Evolutionary conservation across 2,329 filamentous ascomycete species (phyloP), one percentile per base, ranked within the genome.

Genomic region (Magnaporthiopsis incrustans): DNA sequence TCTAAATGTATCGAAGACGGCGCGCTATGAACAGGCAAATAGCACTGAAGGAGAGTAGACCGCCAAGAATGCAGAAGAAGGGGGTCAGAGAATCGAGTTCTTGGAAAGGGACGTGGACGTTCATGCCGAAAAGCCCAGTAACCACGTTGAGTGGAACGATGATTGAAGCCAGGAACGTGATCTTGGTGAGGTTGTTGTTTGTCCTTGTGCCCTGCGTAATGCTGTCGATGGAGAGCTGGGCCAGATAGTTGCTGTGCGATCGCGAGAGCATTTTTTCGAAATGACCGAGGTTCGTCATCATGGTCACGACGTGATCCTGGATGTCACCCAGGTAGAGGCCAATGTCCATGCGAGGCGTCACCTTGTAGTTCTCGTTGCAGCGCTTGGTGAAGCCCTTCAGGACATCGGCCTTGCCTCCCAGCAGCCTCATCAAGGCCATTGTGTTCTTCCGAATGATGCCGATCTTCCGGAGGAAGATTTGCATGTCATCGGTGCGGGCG

Each of bases 241-340:
- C 94, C 53, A 99, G 84, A 73, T 99, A 98, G 76, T 98, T 99
- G 80, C 90, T 91, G 79, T 99, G 95, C 2, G 91, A 90, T 27
- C 95, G 89, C 33, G 90, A 93, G 61, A 99, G 84, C 84, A 99
- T 97, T 82, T 98, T 98, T 76, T 99, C 95, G 70, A 97, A 97
- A 74, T 99, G 95, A 1, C 87, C 87, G 70, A 99, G 77, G 76
- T 96, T 99, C 69, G 91, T 95, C 85, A 97, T 96, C 94, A 98
- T 98, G 59, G 95, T 99, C 66, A 99, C 92, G 63, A 99, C 94
- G 83, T 99, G 95, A 77, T 99, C 95, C 77, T 99, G 95, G 68
- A 99, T 97, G 77, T 99, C 95, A 72, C 92, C 92, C 50, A 99
- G 85, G 73, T 99, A 99, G 71, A 99, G 85, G 27, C 93, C 95